Evolutionary conservation across 169 alveolate species (phyloP).

Genomic region (Plasmodium gonderi): DNA sequence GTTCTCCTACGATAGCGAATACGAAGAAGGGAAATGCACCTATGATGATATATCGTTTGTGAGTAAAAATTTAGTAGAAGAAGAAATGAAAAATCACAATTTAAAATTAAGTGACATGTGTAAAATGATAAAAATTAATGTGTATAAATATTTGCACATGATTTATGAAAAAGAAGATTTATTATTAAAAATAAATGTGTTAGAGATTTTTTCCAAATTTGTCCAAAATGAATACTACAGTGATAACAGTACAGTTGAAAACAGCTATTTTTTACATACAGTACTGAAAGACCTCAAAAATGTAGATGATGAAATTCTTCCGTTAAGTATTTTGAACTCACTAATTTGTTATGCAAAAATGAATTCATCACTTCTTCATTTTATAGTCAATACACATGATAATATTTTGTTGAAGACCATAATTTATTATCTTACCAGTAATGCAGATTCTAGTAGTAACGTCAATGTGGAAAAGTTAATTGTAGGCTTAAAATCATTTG

Average conservation of each 20-base stretch:
- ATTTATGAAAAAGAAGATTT: conserved; percentile 63
- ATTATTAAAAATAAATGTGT: conserved; percentile 67
- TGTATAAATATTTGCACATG: conserved; percentile 55
- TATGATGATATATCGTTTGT: conserved; percentile 20
- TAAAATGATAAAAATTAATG: conserved; percentile 41
- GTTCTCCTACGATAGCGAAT: neutral
- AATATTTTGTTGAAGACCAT: conserved; percentile 40
- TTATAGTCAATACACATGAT: conserved; percentile 24
- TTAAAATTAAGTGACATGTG: conserved; percentile 2
- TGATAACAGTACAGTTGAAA: neutral
- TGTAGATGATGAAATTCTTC: conserved; percentile 24
- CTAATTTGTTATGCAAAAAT: conserved; percentile 29
- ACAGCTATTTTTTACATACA: conserved; percentile 8
- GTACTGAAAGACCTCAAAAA: conserved; percentile 26
- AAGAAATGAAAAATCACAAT: conserved; percentile 42
- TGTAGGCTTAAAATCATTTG: conserved; percentile 65
- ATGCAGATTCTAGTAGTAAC: neutral
- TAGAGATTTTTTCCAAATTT: conserved; percentile 60
- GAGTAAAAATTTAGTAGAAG: neutral
- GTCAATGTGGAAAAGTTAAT: conserved; percentile 36
- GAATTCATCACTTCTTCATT: conserved; percentile 3
- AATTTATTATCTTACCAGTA: neutral
- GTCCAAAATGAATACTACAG: conserved; percentile 12
- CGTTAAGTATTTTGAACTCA: conserved; percentile 55
- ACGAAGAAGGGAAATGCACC: neutral